Conservation (phyloP, 164 flowering plant genomes). For the Vitis riparia region DNA sequence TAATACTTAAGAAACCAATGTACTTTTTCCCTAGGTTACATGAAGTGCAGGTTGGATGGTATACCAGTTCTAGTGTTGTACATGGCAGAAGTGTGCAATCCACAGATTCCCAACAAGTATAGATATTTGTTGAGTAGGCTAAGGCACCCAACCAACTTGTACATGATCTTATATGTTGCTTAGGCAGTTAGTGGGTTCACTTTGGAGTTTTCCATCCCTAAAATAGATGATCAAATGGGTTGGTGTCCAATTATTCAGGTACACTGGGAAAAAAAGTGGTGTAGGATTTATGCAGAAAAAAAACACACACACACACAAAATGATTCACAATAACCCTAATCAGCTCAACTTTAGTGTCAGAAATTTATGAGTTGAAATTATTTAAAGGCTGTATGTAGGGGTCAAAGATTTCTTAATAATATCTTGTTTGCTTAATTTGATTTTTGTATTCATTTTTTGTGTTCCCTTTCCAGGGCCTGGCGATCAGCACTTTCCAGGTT, state of each 20-base stretch:
- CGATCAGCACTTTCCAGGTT: slow-evolving; percentile 96
- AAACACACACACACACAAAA: neutral
- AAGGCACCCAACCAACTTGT: neutral
- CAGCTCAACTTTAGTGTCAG: neutral
- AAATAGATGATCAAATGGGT: neutral
- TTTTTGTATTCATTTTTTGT: neutral
- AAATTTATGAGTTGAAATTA: neutral
- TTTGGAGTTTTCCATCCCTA: neutral
- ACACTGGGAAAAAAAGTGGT: neutral
- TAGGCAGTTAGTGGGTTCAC: neutral
- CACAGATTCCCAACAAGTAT: neutral
- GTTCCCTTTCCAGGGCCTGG: slow-evolving; percentile 68
- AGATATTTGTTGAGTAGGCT: slow-evolving; percentile 1
- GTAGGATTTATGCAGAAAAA: neutral
- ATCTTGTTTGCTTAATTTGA: no score
- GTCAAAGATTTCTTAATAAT: no score
- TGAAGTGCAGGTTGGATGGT: neutral
- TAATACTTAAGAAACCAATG: neutral
- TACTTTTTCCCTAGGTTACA: no score
- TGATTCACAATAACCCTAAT: neutral
- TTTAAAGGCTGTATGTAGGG: neutral
- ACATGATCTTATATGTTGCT: neutral
- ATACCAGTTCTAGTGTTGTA: neutral
- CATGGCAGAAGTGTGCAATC: neutral
- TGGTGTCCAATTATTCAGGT: neutral